Evolutionary conservation across 2,329 filamentous ascomycete species (phyloP).

Genomic region (Calonectria fujianensis): DNA sequence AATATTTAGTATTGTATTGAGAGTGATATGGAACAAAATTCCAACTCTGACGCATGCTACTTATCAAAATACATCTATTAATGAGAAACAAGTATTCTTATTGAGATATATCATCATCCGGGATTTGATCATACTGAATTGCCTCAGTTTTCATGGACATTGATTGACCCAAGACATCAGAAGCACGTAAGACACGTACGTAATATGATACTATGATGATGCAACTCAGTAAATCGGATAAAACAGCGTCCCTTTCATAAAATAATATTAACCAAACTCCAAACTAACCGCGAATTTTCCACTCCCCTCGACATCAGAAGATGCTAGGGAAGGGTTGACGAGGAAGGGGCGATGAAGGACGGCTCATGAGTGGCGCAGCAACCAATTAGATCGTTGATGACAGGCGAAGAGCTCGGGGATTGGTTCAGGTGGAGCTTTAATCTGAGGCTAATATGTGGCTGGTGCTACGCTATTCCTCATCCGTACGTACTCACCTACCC

Average conservation of each 20-base stretch:
- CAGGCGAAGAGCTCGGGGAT: neutral
- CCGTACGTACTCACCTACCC: neutral
- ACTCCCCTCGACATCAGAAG: neutral
- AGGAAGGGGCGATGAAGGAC: neutral
- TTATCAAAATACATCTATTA: no score
- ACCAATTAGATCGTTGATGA: no score
- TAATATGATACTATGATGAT: accelerated
- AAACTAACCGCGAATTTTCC: neutral
- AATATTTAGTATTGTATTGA: no score
- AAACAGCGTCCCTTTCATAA: neutral
- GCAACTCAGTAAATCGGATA: neutral
- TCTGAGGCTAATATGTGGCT: neutral
- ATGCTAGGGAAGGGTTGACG: neutral
- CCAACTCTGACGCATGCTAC: no score
- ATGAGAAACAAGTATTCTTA: no score
- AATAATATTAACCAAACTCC: neutral
- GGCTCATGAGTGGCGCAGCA: neutral
- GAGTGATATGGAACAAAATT: no score
- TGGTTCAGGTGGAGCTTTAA: neutral
- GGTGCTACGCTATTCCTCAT: neutral
- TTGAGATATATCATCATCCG: no score
- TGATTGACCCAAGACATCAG: neutral
- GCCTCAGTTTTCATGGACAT: neutral
- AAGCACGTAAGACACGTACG: neutral
- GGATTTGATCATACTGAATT: no score